Evolutionary conservation across 805 yeast species (phyloP).

Genomic region (Grigorovia jiainica): DNA sequence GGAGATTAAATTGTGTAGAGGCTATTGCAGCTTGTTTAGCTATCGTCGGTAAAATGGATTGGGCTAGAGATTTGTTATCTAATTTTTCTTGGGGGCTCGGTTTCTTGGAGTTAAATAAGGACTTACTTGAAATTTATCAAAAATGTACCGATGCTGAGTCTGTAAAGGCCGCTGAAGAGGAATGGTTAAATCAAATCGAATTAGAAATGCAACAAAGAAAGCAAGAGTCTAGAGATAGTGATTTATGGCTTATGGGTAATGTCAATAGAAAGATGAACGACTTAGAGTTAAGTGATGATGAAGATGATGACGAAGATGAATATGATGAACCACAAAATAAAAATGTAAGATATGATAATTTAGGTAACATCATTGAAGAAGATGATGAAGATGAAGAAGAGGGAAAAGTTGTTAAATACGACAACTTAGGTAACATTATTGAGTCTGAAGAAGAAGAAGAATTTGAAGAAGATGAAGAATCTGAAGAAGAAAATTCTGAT

Average conservation of each 20-base stretch:
- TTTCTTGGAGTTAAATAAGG: constrained; percentile 74
- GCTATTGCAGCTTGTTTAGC: constrained; percentile 97
- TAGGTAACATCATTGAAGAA: constrained; percentile 21
- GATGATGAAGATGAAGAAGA: no score
- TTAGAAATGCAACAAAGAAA: constrained; percentile 56
- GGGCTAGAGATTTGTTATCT: constrained; percentile 70
- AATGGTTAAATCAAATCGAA: constrained; percentile 62
- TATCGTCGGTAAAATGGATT: constrained; percentile 80
- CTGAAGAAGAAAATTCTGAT: constrained; percentile 6
- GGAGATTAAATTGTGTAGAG: constrained; percentile 93
- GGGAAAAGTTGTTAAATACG: constrained; percentile 10
- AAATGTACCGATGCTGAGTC: constrained; percentile 74
- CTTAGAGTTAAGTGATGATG: constrained; percentile 9
- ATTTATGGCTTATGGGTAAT: constrained; percentile 72
- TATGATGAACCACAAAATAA: constrained; percentile 12
- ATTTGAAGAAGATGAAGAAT: no score
- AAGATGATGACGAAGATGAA: constrained; percentile 15
- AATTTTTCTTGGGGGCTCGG: constrained; percentile 93
- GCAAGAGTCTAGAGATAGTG: constrained; percentile 42
- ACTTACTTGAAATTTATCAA: constrained; percentile 63
- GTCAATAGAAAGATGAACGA: constrained; percentile 40
- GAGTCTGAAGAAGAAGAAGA: constrained; percentile 25
- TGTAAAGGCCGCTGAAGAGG: constrained; percentile 60
- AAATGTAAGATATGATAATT: constrained; percentile 14
- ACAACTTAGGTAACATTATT: constrained; percentile 19